Evolutionary conservation across 331 rosid species (phyloP), one percentile per base, ranked within the genome.

Genomic region (Erythrophleum ivorense): DNA sequence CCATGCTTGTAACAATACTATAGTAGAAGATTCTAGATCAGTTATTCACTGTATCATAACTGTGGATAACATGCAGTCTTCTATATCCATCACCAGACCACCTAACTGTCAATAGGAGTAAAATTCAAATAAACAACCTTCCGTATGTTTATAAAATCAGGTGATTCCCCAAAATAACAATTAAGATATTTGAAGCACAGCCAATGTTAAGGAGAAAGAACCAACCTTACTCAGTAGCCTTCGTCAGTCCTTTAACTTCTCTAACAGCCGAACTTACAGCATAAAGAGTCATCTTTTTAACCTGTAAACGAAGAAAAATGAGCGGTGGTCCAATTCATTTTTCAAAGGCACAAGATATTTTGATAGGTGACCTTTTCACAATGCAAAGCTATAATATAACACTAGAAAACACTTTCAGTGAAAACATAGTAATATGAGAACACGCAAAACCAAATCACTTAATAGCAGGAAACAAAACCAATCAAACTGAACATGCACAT

Each of bases 201-300:
- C 71, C 34, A 63, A 86, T 10, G 31, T 8, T 29, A 71, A 82
- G 49, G 66, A 62, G 75, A 60, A n/a, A 46, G 19, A 84, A 33
- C 64, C 53, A 69, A 86, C 59, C 92, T 86, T 84, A 88, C 89
- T 82, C 76, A 18, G 82, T 78, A 80, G 70, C 58, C 34, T 50
- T 59, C 87, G 64, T 85, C 58, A 88, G 70, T 62, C 76, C 38
- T 82, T 88, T 83, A 84, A 88, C 76, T 84, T 90, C 90, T 87
- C 87, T 86, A 55, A 87, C 70, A 65, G 94, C 94, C 55, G 33
- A 81, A 86, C 97, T 92, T 46, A 83, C 94, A 63, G 94, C 91
- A 83, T 92, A 90, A 68, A 87, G 94, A 48, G 89, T 78, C 89
- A 92, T 87, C 87, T 88, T 92, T 82, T 86, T 92, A 45, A 92